Base-by-base conservation (phyloP, 306 rosid species). In the Corylus avellana region DNA sequence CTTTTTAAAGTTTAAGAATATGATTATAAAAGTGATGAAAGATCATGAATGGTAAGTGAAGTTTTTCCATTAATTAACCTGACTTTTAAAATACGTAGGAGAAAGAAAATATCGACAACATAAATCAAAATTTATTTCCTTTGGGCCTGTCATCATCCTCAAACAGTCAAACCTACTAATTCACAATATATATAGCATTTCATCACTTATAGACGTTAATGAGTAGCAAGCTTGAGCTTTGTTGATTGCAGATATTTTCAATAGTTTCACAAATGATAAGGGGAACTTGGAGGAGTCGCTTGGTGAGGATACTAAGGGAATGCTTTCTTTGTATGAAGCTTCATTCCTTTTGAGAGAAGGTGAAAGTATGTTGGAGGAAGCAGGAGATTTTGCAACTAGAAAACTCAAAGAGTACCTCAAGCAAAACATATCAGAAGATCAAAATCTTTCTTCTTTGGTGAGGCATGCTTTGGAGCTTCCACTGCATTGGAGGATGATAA, bases 381-480 rank as follows among this genome's bases (percentile, higher is more conserved):
- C 75, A 27, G 64, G 68, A 67, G 50, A 66, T 73, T 77, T 82
- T 10, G 29, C 80, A 4, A 46, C 39, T 2, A 75, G 69, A 37
- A 20, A 56, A 67, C 72, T 80, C 0, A 5, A 54, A 22, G 78
- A 73, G 20, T 55, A 29, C 3, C 12, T 73, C 0, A 18, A 20
- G 0, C 13, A 9, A 5, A 39, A 14, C 1, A 73, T 32, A 32
- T 32, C 35, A 32, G 35, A 78, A 4, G 55, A 73, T 8, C 16
- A 72, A 12, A 4, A 27, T 2, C 32, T 25, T 18, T 11, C 12
- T 2, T 4, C 17, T 7, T 8, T 77, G 49, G 47, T 82, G 35
- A 56, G 4, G 17, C 86, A 73, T 73, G 76, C 59, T 0, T 49
- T 82, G 76, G 83, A 78, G 54, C 47, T 78, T 59, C 80, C 83